A percentile compares a stretch with the other conserved stretches of the same genome.
These are phyloP conservation scores for Pythium angustatum DNA, from an alignment of 352 stramenopile species.

Conservation along the genomic window DNA sequence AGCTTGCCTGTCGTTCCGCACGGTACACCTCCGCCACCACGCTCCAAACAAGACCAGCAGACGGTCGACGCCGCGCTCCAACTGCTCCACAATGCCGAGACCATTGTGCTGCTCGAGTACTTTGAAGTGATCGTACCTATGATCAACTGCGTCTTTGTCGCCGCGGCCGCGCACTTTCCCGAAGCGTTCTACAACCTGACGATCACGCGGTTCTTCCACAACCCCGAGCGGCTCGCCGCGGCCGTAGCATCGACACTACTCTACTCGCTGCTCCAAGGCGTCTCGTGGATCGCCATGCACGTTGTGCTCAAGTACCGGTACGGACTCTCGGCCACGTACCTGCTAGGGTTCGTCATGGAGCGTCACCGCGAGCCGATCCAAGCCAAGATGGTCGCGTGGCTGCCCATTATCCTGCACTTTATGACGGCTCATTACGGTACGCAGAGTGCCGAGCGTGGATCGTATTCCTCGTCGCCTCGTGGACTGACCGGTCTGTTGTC, in stretches of 20 bases:
- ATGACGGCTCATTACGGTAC: slow-evolving; percentile 26
- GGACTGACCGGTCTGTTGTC: not conserved
- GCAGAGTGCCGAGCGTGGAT: too few relatives aligned
- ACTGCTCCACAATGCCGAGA: slow-evolving; percentile 12
- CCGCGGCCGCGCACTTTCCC: slow-evolving; percentile 12
- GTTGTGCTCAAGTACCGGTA: slow-evolving; percentile 10
- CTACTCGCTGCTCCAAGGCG: slow-evolving; percentile 12
- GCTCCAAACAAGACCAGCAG: not conserved
- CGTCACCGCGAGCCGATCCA: slow-evolving; percentile 1
- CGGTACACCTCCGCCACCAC: not conserved
- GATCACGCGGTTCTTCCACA: slow-evolving; percentile 1
- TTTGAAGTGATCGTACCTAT: slow-evolving; percentile 21
- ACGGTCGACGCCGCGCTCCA: not conserved
- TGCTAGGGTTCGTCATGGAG: slow-evolving; percentile 25
- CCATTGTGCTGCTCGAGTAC: slow-evolving; percentile 29
- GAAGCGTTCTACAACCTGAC: slow-evolving; percentile 12
- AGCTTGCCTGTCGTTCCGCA: not conserved
- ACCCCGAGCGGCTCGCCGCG: not conserved
- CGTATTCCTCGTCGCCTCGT: not conserved
- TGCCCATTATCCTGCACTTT: slow-evolving; percentile 22
- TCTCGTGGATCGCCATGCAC: slow-evolving; percentile 8
- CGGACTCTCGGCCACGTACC: slow-evolving; percentile 1
- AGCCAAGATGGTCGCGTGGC: slow-evolving; percentile 26
- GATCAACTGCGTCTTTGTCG: slow-evolving; percentile 12
- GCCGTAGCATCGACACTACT: slow-evolving; percentile 3